These are phyloP conservation scores for Lophiotrema nucula DNA, from an alignment of 495 filamentous ascomycete species.

Conservation along the genomic window DNA sequence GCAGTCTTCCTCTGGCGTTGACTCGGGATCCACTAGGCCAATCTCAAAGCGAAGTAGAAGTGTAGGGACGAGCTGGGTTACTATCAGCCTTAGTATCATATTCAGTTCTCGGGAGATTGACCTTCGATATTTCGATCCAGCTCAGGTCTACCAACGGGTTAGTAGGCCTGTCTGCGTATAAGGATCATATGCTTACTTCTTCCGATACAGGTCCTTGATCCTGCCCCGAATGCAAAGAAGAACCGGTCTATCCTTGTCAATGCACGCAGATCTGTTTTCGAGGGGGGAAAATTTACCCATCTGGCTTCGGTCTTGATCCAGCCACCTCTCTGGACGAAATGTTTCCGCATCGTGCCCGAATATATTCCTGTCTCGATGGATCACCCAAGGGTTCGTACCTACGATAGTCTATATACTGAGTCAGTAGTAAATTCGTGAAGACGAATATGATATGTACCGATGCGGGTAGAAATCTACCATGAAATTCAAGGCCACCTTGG, in stretches of 20 bases:
- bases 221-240: background rate
- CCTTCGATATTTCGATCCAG: background rate
- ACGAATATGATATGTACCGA: background rate
- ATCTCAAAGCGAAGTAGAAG: background rate
- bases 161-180: too few relatives aligned
- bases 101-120: too few relatives aligned
- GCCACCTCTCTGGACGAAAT: background rate
- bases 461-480: constrained; percentile 32
- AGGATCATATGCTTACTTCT: too few relatives aligned
- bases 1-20: background rate
- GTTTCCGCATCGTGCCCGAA: background rate
- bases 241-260: too few relatives aligned
- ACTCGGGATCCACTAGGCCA: background rate
- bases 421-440: too few relatives aligned
- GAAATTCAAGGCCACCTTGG: constrained; percentile 32
- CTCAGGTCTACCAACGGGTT: too few relatives aligned
- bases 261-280: too few relatives aligned
- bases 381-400: background rate
- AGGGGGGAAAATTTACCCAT: too few relatives aligned
- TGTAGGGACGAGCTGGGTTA: background rate
- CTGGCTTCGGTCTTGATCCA: background rate
- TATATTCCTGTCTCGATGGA: background rate
- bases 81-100: too few relatives aligned
- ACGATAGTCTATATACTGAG: too few relatives aligned
- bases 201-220: background rate